Base-by-base conservation (phyloP, 2,329 filamentous ascomycete genomes). In the Bertia moriformis region DNA sequence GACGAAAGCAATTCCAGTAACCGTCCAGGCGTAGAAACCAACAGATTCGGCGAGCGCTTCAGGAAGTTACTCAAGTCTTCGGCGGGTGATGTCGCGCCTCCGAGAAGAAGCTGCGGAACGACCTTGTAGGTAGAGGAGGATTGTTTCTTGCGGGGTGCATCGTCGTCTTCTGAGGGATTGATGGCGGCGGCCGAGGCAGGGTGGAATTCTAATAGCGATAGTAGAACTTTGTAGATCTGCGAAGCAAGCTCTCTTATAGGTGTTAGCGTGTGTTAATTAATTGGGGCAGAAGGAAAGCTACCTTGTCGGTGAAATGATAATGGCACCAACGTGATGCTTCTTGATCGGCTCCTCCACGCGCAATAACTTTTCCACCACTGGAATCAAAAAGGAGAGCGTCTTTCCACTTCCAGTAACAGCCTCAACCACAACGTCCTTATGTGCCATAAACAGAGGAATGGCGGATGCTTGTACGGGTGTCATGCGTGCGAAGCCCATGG, bases 391-490 rank as follows among this genome's bases (percentile, higher is more conserved):
- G 2, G 73, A 66, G 27, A 82, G 54, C 1, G 77, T 82, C 54
- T 82, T 82, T 43, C 77, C 77, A 56, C 73, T 79, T 4, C 77
- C 77, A 13, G 77, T 82, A 2, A 81, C 77, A 37, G 77, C 68
- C 58, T 84, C 79, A 4, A 84, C 80, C 3, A 85, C 79, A 3
- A 84, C 77, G 58, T 84, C 80, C 49, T 83, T 84, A 50, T 84
- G 76, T 35, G 70, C 73, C 67, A 80, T 75, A 52, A 83, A 80
- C 36, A 83, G 63, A 22, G 79, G 79, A 47, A 85, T 83, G 2
- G 76, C 72, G 42, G 78, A 82, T 38, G 79, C 77, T 59, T 85
- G 80, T 14, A 85, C 80, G 3, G 80, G 80, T 2, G 80, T 85
- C 64, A 82, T 83, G 51, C 73, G 74, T 36, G 63, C 63, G 56